Conservation (phyloP, 2,329 filamentous ascomycete species). For the Aspergillus uvarum region DNA sequence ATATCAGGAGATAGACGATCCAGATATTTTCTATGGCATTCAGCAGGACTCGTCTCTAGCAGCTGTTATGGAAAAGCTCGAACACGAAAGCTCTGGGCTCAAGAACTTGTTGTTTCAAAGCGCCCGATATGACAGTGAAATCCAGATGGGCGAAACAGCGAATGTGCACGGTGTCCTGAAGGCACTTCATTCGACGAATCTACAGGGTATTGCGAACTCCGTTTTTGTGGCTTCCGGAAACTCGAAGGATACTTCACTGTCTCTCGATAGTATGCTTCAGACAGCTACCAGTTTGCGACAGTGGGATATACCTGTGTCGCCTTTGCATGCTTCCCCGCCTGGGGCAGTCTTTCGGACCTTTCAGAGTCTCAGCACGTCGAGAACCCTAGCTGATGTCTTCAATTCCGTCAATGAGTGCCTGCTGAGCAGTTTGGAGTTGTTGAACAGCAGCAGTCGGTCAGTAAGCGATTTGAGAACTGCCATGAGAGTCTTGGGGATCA, state of each 20-base stretch:
- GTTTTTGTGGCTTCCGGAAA: conserved; percentile 65
- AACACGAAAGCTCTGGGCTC: conserved; percentile 83
- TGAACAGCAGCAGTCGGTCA: conserved; percentile 38
- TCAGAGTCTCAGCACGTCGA: conserved; percentile 71
- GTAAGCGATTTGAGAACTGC: conserved; percentile 53
- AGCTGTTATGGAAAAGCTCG: conserved; percentile 76
- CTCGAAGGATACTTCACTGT: conserved; percentile 49
- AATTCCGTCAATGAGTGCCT: conserved; percentile 63
- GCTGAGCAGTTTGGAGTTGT: conserved; percentile 45
- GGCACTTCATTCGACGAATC: conserved; percentile 75
- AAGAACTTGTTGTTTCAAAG: conserved; percentile 89
- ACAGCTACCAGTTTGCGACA: conserved; percentile 81
- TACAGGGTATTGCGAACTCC: conserved; percentile 81
- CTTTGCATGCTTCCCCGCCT: conserved; percentile 60
- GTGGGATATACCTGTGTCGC: conserved; percentile 83
- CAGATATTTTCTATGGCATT: conserved; percentile 92
- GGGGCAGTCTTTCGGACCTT: conserved; percentile 77
- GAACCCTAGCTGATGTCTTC: conserved; percentile 55
- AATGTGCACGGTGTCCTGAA: conserved; percentile 72
- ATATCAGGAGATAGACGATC: conserved; percentile 91
- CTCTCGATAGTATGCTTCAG: conserved; percentile 70
- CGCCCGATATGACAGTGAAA: conserved; percentile 83
- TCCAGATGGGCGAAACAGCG: conserved; percentile 58
- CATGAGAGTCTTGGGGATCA: conserved; percentile 65
- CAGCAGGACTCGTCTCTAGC: conserved; percentile 73